Conservation (phyloP, 768 basidiomycete genomes). For the Rhodosporidiobolus odoratus region DNA sequence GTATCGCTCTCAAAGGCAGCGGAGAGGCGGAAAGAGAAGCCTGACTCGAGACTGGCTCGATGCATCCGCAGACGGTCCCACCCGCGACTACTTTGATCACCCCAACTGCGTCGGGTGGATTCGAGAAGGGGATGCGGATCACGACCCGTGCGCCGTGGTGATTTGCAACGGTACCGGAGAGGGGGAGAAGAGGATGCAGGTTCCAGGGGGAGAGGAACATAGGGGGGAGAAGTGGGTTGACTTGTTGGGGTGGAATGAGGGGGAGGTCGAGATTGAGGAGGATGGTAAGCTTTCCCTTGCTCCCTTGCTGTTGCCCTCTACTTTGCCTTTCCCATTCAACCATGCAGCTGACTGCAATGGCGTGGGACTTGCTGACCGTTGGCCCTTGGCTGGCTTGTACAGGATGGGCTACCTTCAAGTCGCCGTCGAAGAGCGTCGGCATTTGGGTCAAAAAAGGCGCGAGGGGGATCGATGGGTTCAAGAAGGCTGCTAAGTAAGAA, state of each 20-base stretch:
- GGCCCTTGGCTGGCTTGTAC: not conserved
- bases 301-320: too few species aligned
- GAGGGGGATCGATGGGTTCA: conserved; percentile 48
- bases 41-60: too few species aligned
- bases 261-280: conserved; percentile 50
- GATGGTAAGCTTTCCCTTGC: conserved; percentile 42
- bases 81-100: conserved; percentile 49
- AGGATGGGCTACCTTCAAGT: conserved; percentile 51
- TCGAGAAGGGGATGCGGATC: conserved; percentile 47
- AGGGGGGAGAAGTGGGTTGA: conserved; percentile 53
- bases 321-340: not conserved
- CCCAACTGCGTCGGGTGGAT: conserved; percentile 50
- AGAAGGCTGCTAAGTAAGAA: conserved; percentile 39
- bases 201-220: conserved; percentile 44
- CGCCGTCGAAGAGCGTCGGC: conserved; percentile 47
- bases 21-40: too few species aligned
- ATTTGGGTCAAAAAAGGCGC: conserved; percentile 51
- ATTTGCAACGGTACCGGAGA: conserved; percentile 41
- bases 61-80: conserved; percentile 48
- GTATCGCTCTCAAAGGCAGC: too few species aligned
- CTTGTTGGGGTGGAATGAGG: conserved; percentile 51
- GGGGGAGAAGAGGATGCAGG: conserved; percentile 49
- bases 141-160: conserved; percentile 48
- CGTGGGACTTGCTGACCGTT: not conserved
- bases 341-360: not conserved